Base-by-base conservation (phyloP, 768 basidiomycete genomes). In the Tricholomella constricta region DNA sequence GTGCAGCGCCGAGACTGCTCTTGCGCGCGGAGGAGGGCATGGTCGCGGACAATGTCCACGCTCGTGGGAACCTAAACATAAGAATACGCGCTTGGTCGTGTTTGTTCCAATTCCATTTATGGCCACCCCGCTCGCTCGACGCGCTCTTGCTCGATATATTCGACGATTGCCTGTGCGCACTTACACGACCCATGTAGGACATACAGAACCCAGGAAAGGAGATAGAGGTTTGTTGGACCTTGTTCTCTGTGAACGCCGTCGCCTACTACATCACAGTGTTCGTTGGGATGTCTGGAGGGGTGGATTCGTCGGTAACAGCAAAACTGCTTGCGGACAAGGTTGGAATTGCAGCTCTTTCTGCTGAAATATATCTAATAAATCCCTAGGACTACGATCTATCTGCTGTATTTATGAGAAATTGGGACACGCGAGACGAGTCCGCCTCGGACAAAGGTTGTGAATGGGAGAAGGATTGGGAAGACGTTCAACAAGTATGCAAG, bases 381-480 rank as follows among this genome's bases (percentile, higher is more conserved):
- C 31, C 20, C 12, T 38, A 93, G 88, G 86, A 89, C 55, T 89
- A 84, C 58, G 85, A 94, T 62, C 76, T 96, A 2, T 88, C 89
- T 35, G 92, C 92, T 10, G 80, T 97, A 1, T 98, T 88, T 69
- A 98, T 98, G 95, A 82, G 92, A 19, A 98, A 98, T 54, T 98
- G 95, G 95, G 90, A 93, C 61, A 88, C 87, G 2, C 78, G 86
- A 35, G 90, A 94, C 62, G 92, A 94, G 70, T 83, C 78, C 22
- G 87, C 82, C 15, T 80, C 84, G 0, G 89, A 89, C 63, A 77
- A 75, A n/a, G 89, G 90, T 3, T 98, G 95, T 61, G 91, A 94
- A 67, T 98, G 95, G 95, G 88, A 98, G 70, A 88, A 85, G 54
- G 95, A 98, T 62, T 97, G 90, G 89, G 83, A 88, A 55, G 93